These are phyloP conservation scores for Turnera subulata DNA, from an alignment of 345 rosid species.

Conservation along the genomic window DNA sequence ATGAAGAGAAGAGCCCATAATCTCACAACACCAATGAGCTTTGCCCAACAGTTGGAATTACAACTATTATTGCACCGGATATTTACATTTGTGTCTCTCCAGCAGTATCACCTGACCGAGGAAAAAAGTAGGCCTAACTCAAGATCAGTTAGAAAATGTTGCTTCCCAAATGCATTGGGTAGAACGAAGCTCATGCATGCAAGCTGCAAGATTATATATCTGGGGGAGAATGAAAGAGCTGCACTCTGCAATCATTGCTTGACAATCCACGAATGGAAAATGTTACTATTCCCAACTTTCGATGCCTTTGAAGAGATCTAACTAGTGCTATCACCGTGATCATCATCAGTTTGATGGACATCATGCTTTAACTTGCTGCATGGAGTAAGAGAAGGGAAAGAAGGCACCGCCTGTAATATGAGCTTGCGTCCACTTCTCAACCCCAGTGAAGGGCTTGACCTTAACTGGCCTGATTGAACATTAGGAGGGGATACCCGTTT, in stretches of 20 bases:
- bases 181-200: no score
- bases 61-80: no score
- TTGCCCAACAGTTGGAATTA: no score
- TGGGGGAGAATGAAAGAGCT: background rate
- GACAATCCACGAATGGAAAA: no score
- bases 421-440: slow-evolving; percentile 22
- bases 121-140: background rate
- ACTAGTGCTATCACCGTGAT: background rate
- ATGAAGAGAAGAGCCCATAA: no score
- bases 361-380: slow-evolving; percentile 21
- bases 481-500: slow-evolving; percentile 26
- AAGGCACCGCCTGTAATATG: slow-evolving; percentile 19
- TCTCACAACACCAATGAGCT: no score
- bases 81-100: no score
- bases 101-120: background rate
- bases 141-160: background rate
- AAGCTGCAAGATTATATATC: no score
- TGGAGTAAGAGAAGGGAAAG: slow-evolving; percentile 29
- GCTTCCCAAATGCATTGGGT: slow-evolving; percentile 3
- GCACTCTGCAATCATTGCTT: background rate
- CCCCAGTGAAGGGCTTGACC: slow-evolving; percentile 17
- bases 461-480: slow-evolving; percentile 11
- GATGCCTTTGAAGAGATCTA: no score
- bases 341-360: slow-evolving; percentile 7
- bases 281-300: no score